Evolutionary conservation across 176 grass and related monocot species (phyloP), one percentile per base, ranked within the genome.

Genomic region (Panicum miliaceum): DNA sequence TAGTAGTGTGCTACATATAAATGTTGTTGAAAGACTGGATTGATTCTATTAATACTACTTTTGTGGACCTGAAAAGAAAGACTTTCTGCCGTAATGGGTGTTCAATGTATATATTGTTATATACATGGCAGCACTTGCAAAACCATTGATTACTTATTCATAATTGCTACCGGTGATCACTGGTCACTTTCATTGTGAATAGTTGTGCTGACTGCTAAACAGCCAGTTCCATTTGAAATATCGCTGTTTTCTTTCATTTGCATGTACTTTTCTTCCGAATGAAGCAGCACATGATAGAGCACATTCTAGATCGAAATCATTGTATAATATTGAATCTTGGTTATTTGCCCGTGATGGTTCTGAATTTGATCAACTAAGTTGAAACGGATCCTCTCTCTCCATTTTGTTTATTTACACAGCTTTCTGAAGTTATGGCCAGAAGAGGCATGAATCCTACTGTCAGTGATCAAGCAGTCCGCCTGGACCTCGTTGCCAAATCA

Each of bases 401-500:
- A 16, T 68, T 57, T 74, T 57, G 45, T 58, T 81, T 65, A 29
- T 81, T 42, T 62, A 23, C 87, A 23, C 71, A 98, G 95, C 92
- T 95, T 85, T 88, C 74, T 64, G 92, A 98, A 91, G 81, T 84
- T 50, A 98, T 93, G 92, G 64, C 79, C 15, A 95, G 86, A 84
- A 92, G 96, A 86, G 93, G 93, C 48, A 98, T 98, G 96, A 95
- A 93, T 78, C 87, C 87, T 43, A 98, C 93, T 57, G 83, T 95
- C 13, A 88, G 90, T 53, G 93, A 98, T 69, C 91, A 93, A 90
- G 96, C 96, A 85, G 92, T 98, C 65, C 81, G 73, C 48, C 81
- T 98, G 27, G 91, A 98, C 86, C 91, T 98, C 25, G 68, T 94
- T 82, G 91, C 93, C 43, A 98, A 98, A 87, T 81, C 91, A 0